Evolutionary conservation across 306 rosid species (phyloP), one percentile per base, ranked within the genome.

Genomic region (Gleditsia sinensis): DNA sequence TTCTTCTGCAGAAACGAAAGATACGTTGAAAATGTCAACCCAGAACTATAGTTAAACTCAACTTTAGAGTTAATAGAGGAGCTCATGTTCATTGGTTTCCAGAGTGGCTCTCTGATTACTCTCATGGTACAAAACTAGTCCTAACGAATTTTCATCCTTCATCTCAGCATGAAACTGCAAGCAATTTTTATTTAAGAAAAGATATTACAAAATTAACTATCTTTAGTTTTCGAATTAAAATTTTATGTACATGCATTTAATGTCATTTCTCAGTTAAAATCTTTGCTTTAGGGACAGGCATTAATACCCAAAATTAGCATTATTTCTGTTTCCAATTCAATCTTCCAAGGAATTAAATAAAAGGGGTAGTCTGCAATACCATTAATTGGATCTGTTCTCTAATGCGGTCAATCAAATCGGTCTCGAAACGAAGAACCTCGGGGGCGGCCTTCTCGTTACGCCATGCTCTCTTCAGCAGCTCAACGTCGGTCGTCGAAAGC

Each of bases 371-470:
- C n/a, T 30, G 16, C 9, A 12, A 36, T 54, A 93, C 98, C 97
- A 88, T 84, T 68, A 88, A 71, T 51, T 86, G 86, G 78, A 91
- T 86, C 82, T 91, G 97, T 49, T 75, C 92, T 40, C 30, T 76
- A 63, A 89, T 77, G 55, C 97, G 87, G 75, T 30, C 16, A 72
- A 89, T 75, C 85, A 94, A 76, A 53, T 81, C 81, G 16, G 75
- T 42, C 84, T 91, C 86, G 75, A 74, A 93, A 19, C 73, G 90
- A 55, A 93, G 88, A 80, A 93, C 80, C 80, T 87, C 83, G 1
- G 86, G 86, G 3, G 86, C 83, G 0, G 86, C 83, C 59, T 79
- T 79, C 71, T 83, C 86, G 39, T 75, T 83, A 23, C 86, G 86
- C 86, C 86, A 83, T 1, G 81, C 83, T 49, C 76, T 76, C 78